Conservation (phyloP, 495 filamentous ascomycete species). For the Rostrohypoxylon terebratum region DNA sequence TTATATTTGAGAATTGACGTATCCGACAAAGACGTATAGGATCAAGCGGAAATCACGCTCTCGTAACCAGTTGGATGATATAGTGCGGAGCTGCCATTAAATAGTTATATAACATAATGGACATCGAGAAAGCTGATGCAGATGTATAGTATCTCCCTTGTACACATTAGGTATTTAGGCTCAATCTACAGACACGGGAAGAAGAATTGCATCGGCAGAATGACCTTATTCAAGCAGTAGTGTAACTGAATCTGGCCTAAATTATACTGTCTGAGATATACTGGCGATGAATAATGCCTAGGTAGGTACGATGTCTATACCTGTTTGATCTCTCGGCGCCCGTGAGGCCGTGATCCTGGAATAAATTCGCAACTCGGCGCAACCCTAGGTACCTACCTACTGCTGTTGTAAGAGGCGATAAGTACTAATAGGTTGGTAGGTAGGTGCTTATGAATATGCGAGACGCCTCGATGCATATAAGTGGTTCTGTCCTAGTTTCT, state of each 20-base stretch:
- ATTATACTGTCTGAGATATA: neutral
- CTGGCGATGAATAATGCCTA: neutral
- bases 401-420: no score
- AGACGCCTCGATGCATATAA: no score
- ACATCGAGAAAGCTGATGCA: neutral
- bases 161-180: conserved; percentile 30
- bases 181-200: conserved; percentile 25
- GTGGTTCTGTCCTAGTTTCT: no score
- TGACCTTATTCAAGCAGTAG: neutral
- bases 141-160: neutral
- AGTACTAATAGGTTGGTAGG: no score
- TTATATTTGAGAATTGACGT: neutral
- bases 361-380: no score
- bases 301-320: conserved; percentile 8
- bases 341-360: neutral
- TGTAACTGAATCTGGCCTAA: conserved; percentile 13
- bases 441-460: no score
- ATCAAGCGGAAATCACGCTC: neutral
- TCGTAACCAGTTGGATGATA: no score
- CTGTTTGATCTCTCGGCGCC: conserved; percentile 14
- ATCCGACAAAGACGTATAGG: neutral
- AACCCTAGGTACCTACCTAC: no score
- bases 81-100: no score
- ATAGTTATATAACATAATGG: neutral
- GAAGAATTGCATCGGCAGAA: conserved; percentile 10